Base-by-base conservation (phyloP, 2,329 filamentous ascomycete species). In the Periconia sp. region DNA sequence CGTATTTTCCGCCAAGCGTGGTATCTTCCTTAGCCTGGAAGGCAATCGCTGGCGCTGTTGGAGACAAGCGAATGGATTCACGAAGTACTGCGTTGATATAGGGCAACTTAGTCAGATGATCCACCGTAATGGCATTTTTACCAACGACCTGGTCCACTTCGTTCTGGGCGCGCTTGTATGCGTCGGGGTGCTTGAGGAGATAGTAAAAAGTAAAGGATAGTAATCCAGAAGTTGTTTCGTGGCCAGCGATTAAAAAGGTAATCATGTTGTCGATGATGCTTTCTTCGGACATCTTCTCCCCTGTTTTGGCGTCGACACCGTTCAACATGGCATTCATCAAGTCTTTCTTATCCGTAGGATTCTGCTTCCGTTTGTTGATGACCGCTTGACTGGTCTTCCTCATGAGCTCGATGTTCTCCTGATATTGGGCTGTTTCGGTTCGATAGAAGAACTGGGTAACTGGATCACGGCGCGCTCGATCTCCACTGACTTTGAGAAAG, bases 241-340 rank as follows among this genome's bases (percentile, higher is more conserved):
- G 55, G 3, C 66, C 62, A 75, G 71, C 83, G 48, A 85, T 85
- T 41, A 88, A 81, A 76, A 90, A 88, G 2, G 82, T 82, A 49
- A 89, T 82, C 59, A 90, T 85, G 67, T 90, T 87, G 69, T 89
- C 85, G 45, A 87, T 79, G 46, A 89, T 80, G 54, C 83, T 82
- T 10, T 81, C 81, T 5, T 88, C 82, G 5, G 74, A 80, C 58
- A 90, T 76, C 2, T 72, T 73, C 54, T 79, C 76, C 27, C 83
- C 84, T 0, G 86, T 88, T 63, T 86, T 79, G 0, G 84, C 81
- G 58, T 90, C 87, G 41, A 77, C 79, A 13, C 76, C 80, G 50
- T 81, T 79, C 54, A 90, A 68, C 66, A 90, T 76, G 2, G 81
- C 80, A 47, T 85, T 77, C 9, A 90, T 77, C 23, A 89, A 60